Evolutionary conservation across 176 grass and related monocot species (phyloP).

Genomic region (Puccinellia tenuiflora): DNA sequence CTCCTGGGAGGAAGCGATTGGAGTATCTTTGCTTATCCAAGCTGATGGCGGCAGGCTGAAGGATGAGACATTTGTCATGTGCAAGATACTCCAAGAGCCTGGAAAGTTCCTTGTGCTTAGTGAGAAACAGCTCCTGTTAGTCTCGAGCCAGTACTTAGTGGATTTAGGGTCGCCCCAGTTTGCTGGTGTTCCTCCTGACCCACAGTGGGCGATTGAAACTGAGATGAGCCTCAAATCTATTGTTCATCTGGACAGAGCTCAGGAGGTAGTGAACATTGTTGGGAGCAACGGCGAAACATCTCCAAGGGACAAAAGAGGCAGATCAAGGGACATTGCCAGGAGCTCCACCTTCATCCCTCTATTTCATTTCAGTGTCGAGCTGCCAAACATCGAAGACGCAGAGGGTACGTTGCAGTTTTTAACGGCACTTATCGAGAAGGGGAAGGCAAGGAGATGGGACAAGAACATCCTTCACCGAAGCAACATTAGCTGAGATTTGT

Average conservation of each 20-base stretch:
- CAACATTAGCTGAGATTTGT: constrained; percentile 32
- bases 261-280: constrained; percentile 80
- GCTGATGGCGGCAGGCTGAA: constrained; percentile 65
- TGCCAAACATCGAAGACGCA: constrained; percentile 66
- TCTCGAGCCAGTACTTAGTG: constrained; percentile 56
- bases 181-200: constrained; percentile 66
- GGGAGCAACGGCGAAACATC: constrained; percentile 75
- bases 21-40: constrained; percentile 63
- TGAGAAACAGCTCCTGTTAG: constrained; percentile 60
- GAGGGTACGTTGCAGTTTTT: constrained; percentile 64
- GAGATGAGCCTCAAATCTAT: constrained; percentile 75
- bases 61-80: constrained; percentile 80
- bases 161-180: constrained; percentile 55
- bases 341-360: constrained; percentile 57
- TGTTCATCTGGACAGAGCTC: constrained; percentile 78
- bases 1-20: constrained; percentile 93
- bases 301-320: constrained; percentile 50
- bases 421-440: constrained; percentile 55
- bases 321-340: constrained; percentile 44
- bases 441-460: constrained; percentile 45
- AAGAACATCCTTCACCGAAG: constrained; percentile 49
- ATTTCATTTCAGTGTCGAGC: constrained; percentile 71
- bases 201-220: constrained; percentile 68
- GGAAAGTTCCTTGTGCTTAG: constrained; percentile 69
- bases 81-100: constrained; percentile 53